Percentiles rank a stretch among this genome's conserved stretches.
phyloP scores from a whole-genome alignment of 2,329 filamentous ascomycete genomes.

The Nemania diffusa region DNA sequence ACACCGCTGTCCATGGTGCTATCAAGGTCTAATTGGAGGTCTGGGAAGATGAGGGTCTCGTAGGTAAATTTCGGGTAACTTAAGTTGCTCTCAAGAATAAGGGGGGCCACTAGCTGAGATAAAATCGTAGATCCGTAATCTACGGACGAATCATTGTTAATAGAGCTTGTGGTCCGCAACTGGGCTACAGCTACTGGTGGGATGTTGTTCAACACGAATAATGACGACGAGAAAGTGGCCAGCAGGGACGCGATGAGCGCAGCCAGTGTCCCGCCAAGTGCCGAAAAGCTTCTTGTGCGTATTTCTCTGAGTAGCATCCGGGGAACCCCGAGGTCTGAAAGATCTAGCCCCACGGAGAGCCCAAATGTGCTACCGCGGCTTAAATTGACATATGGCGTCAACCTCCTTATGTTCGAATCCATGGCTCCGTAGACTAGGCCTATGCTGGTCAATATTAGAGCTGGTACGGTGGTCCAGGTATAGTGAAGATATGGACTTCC shows the following conservation, averaged over 20 bases:
- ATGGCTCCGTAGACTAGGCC: neutral
- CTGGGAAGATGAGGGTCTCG: constrained; percentile 45
- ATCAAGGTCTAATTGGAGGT: neutral
- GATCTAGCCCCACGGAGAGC: neutral
- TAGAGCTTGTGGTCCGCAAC: neutral
- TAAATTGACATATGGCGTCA: neutral
- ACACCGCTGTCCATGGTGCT: neutral
- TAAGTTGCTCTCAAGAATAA: constrained; percentile 51
- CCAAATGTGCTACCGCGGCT: neutral
- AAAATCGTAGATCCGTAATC: neutral
- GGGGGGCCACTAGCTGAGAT: constrained; percentile 37
- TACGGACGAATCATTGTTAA: neutral
- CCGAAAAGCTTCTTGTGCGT: neutral
- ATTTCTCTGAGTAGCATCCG: neutral
- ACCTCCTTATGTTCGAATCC: neutral
- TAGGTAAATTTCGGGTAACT: constrained; percentile 53
- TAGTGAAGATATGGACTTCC: neutral
- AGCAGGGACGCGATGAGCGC: neutral
- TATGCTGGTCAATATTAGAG: neutral
- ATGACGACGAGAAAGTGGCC: neutral
- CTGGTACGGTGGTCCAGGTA: neutral
- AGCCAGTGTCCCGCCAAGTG: neutral
- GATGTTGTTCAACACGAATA: neutral
- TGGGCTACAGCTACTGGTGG: neutral
- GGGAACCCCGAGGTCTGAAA: neutral